These are phyloP conservation scores for Solanum medicagineum DNA, from an alignment of 257 asterid genomes.

Conservation along the genomic window DNA sequence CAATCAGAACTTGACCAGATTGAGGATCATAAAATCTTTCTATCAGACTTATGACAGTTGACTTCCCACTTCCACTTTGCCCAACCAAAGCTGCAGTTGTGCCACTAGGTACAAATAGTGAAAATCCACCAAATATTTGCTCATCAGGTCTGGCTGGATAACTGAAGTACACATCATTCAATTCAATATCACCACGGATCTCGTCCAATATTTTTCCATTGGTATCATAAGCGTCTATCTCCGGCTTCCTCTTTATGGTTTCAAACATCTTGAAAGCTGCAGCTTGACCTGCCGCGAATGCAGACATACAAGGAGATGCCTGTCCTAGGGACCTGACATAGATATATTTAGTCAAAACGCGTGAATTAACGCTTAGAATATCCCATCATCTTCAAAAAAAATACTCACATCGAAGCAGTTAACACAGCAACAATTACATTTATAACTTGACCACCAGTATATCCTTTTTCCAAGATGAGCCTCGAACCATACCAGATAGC, in stretches of 20 bases:
- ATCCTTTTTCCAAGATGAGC: slow-evolving; percentile 45
- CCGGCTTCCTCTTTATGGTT: slow-evolving; percentile 51
- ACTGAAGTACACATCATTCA: slow-evolving; percentile 44
- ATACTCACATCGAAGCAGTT: slow-evolving; percentile 67
- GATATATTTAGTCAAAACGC: not conserved
- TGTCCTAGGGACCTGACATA: not conserved
- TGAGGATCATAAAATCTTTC: slow-evolving; percentile 80
- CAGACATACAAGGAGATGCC: slow-evolving; percentile 71
- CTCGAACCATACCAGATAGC: slow-evolving; percentile 73
- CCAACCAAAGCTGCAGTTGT: slow-evolving; percentile 84
- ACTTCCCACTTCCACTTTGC: slow-evolving; percentile 84
- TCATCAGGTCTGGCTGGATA: slow-evolving; percentile 80
- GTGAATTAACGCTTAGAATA: not conserved
- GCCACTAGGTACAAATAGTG: slow-evolving; percentile 44
- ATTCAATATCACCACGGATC: slow-evolving; percentile 52
- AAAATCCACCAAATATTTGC: slow-evolving; percentile 51
- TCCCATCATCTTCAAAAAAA: not conserved
- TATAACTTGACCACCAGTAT: slow-evolving; percentile 52
- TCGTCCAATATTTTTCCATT: slow-evolving; percentile 45
- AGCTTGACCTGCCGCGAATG: slow-evolving; percentile 67
- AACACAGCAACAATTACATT: slow-evolving; percentile 59
- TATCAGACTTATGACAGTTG: slow-evolving; percentile 60
- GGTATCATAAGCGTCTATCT: slow-evolving; percentile 50
- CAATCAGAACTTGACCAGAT: slow-evolving; percentile 59
- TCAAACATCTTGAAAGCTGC: slow-evolving; percentile 93